phyloP scores from a whole-genome alignment of 2,329 filamentous ascomycete species.

The Madurella fahalii region DNA sequence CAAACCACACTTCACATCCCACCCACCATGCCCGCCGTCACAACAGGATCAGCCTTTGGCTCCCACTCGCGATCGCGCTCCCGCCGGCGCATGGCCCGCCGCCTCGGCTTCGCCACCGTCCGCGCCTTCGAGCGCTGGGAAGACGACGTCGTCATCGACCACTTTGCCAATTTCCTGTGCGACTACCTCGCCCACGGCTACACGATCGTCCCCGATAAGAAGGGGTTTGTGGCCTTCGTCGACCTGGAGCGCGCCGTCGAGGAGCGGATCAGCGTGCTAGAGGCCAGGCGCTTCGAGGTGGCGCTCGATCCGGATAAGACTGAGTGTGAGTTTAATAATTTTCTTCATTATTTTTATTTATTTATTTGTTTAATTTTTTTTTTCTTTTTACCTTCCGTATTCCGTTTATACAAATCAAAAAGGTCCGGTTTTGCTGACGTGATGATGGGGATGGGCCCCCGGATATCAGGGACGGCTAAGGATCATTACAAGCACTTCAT shows the following conservation, averaged over 20 bases:
- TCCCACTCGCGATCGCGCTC: neutral
- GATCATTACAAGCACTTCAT: constrained; percentile 19
- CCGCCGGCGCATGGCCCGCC: constrained; percentile 3
- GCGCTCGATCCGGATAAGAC: constrained; percentile 13
- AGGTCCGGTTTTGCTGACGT: too few species aligned
- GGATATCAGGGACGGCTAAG: constrained; percentile 3
- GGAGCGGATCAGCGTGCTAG: constrained; percentile 4
- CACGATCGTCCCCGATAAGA: constrained; percentile 7
- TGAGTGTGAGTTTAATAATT: constrained; percentile 15
- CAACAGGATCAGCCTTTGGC: neutral
- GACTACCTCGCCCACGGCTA: constrained; percentile 13
- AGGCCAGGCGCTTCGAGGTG: constrained; percentile 5
- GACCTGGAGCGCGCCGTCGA: constrained; percentile 8
- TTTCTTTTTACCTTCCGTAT: neutral
- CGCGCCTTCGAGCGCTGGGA: constrained; percentile 11
- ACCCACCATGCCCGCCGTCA: neutral
- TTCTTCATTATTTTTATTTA: too few species aligned
- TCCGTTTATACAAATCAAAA: too few species aligned
- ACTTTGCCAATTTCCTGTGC: constrained; percentile 16
- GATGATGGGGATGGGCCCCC: too few species aligned
- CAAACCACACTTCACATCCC: neutral
- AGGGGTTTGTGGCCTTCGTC: constrained; percentile 5
- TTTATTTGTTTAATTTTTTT: neutral
- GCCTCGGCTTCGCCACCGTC: constrained; percentile 8
- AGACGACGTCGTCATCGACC: constrained; percentile 11